A percentile compares a stretch with the other conserved stretches of the same genome.
Evolutionary conservation across 1,139 yeast genomes (phyloP).

Genomic region (Blastobotrys aristatus): DNA sequence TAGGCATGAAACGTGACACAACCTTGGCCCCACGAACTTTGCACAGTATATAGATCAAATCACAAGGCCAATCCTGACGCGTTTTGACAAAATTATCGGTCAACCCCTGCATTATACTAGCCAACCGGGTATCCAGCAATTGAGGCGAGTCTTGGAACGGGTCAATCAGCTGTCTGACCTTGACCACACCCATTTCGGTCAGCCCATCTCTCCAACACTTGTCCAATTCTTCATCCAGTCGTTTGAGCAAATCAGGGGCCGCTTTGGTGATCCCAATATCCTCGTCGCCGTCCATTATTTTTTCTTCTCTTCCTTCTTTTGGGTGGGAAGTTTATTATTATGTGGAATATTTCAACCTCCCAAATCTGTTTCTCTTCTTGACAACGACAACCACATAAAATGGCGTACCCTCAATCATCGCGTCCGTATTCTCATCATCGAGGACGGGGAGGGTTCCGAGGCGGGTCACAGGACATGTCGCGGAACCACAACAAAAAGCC

Average conservation of each 20-base stretch:
- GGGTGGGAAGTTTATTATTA: not conserved
- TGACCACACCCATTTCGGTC: conserved; percentile 6
- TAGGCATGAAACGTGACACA: conserved; percentile 52
- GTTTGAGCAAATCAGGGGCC: conserved; percentile 22
- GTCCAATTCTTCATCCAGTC: conserved; percentile 10
- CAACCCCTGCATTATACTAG: conserved; percentile 20
- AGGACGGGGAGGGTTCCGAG: conserved; percentile 1
- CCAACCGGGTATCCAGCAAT: conserved; percentile 33
- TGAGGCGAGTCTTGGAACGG: conserved; percentile 36
- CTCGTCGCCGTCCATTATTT: conserved; percentile 14
- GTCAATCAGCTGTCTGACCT: conserved; percentile 20
- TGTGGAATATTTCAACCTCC: not conserved
- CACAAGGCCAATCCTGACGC: conserved; percentile 18
- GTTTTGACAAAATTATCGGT: conserved; percentile 16
- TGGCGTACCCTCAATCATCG: conserved; percentile 1
- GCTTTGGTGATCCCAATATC: conserved; percentile 22
- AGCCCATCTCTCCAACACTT: conserved; percentile 5
- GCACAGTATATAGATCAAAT: conserved; percentile 49
- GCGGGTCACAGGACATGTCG: not conserved
- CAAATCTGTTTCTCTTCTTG: not conserved
- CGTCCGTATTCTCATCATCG: not conserved
- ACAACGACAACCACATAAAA: not conserved
- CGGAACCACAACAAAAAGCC: not conserved
- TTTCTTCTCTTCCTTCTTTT: not conserved
- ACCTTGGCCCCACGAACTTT: conserved; percentile 65